These are phyloP conservation scores for Fragosphaeria purpurea DNA, from an alignment of 2,329 filamentous ascomycete species.

Conservation along the genomic window DNA sequence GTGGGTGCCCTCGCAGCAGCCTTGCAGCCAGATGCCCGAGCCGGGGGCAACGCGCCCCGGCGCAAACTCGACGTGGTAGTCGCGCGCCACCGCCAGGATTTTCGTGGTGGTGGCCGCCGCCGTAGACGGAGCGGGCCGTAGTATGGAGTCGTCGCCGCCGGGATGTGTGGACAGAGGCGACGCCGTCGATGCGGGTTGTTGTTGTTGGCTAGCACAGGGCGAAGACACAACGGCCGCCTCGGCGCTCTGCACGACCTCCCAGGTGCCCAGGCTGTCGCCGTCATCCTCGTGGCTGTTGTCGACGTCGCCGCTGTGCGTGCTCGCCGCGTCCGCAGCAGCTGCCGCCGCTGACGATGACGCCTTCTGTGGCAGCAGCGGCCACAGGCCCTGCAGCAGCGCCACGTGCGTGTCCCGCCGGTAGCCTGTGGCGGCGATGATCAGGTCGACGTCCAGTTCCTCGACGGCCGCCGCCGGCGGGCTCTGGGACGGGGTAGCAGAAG, in stretches of 20 bases:
- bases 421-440: conserved; percentile 78
- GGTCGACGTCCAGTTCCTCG: conserved; percentile 65
- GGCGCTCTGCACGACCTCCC: too few species aligned
- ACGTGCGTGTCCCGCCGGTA: conserved; percentile 73
- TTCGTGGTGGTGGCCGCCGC: conserved; percentile 16
- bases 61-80: conserved; percentile 70
- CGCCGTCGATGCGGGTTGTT: too few species aligned
- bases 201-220: too few species aligned
- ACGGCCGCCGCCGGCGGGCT: conserved; percentile 18
- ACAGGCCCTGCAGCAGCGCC: conserved; percentile 59
- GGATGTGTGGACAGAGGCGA: too few species aligned
- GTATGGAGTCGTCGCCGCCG: too few species aligned
- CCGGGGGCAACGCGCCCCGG: conserved; percentile 56
- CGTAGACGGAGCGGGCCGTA: too few species aligned
- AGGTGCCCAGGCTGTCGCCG: not conserved
- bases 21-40: conserved; percentile 84
- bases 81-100: conserved; percentile 58
- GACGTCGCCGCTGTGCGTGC: conserved; percentile 3
- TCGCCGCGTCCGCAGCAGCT: not conserved
- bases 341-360: conserved; percentile 4
- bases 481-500: too few species aligned
- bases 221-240: too few species aligned
- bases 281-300: conserved; percentile 15
- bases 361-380: conserved; percentile 50
- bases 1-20: conserved; percentile 86